Conservation (phyloP, 192 early-diverging fungal genomes). For the Physocladia obscura region DNA sequence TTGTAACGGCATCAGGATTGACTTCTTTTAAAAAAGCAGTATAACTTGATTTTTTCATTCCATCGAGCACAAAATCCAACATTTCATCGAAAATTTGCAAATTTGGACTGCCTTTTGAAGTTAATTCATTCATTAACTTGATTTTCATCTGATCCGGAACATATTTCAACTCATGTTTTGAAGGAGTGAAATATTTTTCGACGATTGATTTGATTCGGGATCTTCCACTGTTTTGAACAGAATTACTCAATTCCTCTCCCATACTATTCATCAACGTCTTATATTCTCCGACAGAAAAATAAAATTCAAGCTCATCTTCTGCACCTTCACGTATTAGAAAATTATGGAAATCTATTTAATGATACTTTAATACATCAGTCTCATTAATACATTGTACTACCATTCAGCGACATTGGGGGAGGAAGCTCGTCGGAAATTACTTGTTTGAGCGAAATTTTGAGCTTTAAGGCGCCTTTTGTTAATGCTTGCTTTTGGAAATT, state of each 20-base stretch:
- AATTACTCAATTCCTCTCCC: no score
- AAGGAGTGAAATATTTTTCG: no score
- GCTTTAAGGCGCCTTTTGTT: not conserved
- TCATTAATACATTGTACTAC: not conserved
- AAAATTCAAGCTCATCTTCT: not conserved
- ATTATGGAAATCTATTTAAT: not conserved
- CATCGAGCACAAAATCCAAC: not conserved
- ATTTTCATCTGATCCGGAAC: not conserved
- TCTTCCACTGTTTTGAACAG: no score
- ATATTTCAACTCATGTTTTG: not conserved
- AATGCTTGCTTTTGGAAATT: conserved; percentile 31
- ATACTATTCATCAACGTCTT: not conserved
- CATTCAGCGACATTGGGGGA: conserved; percentile 6
- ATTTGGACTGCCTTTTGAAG: not conserved
- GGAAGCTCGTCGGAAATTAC: not conserved
- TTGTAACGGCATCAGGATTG: no score
- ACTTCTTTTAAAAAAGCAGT: not conserved
- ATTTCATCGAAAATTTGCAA: not conserved
- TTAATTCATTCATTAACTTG: not conserved
- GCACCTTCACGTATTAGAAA: not conserved
- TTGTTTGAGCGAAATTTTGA: not conserved
- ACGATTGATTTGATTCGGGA: no score
- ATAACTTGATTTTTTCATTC: not conserved
- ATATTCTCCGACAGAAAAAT: not conserved
- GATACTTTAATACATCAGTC: not conserved